phyloP scores from a whole-genome alignment of 2,329 filamentous ascomycete species.

The Clonostachys rhizophaga region DNA sequence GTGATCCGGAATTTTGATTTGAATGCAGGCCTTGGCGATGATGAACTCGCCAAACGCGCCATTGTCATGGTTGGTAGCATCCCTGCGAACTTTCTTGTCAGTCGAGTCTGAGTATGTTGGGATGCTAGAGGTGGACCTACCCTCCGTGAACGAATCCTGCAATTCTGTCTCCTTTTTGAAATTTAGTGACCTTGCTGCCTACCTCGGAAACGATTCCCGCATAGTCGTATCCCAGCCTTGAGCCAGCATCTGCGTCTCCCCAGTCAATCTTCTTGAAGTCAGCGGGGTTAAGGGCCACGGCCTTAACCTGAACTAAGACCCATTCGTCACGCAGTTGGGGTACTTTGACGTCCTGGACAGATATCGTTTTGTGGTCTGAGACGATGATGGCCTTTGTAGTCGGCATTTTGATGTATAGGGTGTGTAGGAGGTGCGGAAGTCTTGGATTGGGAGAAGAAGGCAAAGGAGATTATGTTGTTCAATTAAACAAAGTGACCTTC shows the following conservation, averaged over 20 bases:
- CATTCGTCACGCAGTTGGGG: slow-evolving; percentile 10
- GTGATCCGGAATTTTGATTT: slow-evolving; percentile 36
- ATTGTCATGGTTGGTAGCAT: slow-evolving; percentile 22
- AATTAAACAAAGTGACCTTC: no score
- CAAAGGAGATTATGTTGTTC: no score
- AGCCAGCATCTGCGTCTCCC: slow-evolving; percentile 9
- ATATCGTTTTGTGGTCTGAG: not conserved
- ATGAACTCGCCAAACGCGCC: slow-evolving; percentile 36
- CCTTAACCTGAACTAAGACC: slow-evolving; percentile 24
- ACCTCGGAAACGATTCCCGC: slow-evolving; percentile 40
- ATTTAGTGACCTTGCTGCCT: slow-evolving; percentile 34
- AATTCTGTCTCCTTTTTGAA: slow-evolving; percentile 42
- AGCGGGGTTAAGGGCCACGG: slow-evolving; percentile 28
- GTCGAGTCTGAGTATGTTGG: not conserved
- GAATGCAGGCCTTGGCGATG: slow-evolving; percentile 30
- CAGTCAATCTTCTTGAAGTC: slow-evolving; percentile 26
- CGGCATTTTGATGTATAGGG: not conserved
- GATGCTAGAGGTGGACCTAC: slow-evolving; percentile 7
- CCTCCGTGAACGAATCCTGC: slow-evolving; percentile 30
- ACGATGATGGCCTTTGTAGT: not conserved
- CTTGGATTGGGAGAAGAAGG: no score
- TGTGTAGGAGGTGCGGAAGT: no score
- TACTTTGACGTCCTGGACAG: not conserved
- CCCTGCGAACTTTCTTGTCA: not conserved
- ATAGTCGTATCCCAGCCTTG: slow-evolving; percentile 36